Conservation (phyloP, 208 protist genomes). For the Zelonia costaricensis region DNA sequence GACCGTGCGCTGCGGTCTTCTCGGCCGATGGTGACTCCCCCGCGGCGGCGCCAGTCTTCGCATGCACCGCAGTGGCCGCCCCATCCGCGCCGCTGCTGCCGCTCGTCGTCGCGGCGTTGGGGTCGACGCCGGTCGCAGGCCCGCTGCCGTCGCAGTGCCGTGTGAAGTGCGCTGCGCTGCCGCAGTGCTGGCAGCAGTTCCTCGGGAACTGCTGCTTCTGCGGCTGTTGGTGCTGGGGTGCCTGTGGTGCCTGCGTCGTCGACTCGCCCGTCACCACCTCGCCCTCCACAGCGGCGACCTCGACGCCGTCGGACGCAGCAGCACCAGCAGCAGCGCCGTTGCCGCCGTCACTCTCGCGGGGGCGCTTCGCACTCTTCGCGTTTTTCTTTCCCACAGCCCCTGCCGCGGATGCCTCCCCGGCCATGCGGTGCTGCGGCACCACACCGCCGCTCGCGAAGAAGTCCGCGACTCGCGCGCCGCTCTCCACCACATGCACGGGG, state of each 20-base stretch:
- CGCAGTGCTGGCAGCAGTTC: slow-evolving; percentile 48
- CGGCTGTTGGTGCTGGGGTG: background rate
- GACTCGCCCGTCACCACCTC: background rate
- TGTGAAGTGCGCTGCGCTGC: slow-evolving; percentile 45
- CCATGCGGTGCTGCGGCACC: slow-evolving; percentile 47
- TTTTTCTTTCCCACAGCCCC: slow-evolving; percentile 1
- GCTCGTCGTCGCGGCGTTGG: background rate
- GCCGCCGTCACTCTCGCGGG: background rate
- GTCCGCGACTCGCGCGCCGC: slow-evolving; percentile 54
- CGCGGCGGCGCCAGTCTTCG: background rate
- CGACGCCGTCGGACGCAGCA: no score
- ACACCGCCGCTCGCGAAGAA: slow-evolving; percentile 57
- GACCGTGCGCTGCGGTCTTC: no score
- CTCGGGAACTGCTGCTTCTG: slow-evolving; percentile 29
- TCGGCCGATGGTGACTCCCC: background rate
- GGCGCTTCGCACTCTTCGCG: slow-evolving; percentile 3
- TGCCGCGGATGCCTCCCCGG: background rate
- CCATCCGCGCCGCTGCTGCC: background rate
- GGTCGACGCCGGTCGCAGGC: background rate
- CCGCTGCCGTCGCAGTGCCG: slow-evolving; percentile 43
- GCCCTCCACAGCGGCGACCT: background rate
- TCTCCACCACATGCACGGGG: slow-evolving; percentile 47
- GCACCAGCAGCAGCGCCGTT: no score
- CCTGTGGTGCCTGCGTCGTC: background rate
- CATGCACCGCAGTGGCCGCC: background rate